Evolutionary conservation across 2,329 filamentous ascomycete species (phyloP).

Genomic region (Alternaria arbusti): DNA sequence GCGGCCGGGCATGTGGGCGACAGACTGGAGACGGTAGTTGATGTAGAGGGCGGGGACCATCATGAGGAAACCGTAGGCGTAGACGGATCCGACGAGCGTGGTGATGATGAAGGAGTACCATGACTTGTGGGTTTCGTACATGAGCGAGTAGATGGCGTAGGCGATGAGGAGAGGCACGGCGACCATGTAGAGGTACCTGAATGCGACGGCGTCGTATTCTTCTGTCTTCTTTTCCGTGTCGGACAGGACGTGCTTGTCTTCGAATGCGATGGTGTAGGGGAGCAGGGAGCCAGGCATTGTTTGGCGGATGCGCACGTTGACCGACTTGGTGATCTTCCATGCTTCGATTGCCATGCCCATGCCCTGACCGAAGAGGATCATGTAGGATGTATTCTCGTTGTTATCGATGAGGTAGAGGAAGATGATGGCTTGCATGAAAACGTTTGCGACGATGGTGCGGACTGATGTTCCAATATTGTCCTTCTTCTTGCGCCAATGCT

Average conservation of each 20-base stretch:
- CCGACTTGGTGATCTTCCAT: constrained; percentile 97
- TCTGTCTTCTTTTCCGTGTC: constrained; percentile 98
- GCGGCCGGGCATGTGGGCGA: constrained; percentile 95
- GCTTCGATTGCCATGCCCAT: constrained; percentile 79
- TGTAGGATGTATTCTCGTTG: constrained; percentile 97
- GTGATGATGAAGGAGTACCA: constrained; percentile 98
- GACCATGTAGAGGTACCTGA: constrained; percentile 93
- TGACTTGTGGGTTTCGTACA: constrained; percentile 95
- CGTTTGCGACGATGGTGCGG: constrained; percentile 93
- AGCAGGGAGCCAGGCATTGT: constrained; percentile 71
- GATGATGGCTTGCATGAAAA: constrained; percentile 96
- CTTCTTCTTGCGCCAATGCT: constrained; percentile 99
- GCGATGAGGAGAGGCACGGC: constrained; percentile 88
- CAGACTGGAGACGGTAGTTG: constrained; percentile 91
- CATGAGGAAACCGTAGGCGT: constrained; percentile 98
- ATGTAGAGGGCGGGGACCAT: constrained; percentile 98
- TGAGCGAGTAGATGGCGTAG: constrained; percentile 87
- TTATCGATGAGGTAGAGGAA: constrained; percentile 98
- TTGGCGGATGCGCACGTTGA: constrained; percentile 81
- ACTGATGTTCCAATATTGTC: constrained; percentile 97
- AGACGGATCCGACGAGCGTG: constrained; percentile 93
- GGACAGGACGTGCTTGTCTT: constrained; percentile 95
- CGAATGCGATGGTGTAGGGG: constrained; percentile 82
- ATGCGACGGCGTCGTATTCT: constrained; percentile 97
- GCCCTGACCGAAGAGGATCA: constrained; percentile 94